Evolutionary conservation across 1,139 yeast species (phyloP).

Genomic region (Wickerhamomyces sp.): DNA sequence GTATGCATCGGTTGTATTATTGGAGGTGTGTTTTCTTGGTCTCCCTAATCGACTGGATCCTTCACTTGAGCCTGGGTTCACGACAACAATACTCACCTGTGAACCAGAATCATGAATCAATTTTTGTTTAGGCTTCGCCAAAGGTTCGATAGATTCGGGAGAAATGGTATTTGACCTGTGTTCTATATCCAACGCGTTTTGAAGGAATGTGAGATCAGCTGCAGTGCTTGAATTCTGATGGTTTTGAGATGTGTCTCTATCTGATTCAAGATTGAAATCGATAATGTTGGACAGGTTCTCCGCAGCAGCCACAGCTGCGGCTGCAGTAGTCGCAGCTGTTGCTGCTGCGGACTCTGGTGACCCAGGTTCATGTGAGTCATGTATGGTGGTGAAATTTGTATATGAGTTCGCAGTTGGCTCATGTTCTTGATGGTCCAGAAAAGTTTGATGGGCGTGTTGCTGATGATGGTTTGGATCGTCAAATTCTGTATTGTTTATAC

Average conservation of each 20-base stretch:
- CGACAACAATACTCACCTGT: constrained; percentile 22
- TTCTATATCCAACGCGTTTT: constrained; percentile 8
- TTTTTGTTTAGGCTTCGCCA: constrained; percentile 18
- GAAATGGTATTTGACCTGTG: neutral
- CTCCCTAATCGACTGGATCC: constrained; percentile 22
- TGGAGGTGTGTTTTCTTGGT: constrained; percentile 16
- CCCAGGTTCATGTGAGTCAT: constrained; percentile 3
- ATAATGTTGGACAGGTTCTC: constrained; percentile 20
- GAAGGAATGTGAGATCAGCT: constrained; percentile 10
- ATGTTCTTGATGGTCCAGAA: constrained; percentile 1
- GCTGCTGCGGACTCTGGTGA: constrained; percentile 5
- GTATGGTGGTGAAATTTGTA: constrained; percentile 6
- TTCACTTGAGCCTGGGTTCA: constrained; percentile 20
- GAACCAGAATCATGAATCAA: constrained; percentile 17
- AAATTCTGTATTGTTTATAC: constrained; percentile 13
- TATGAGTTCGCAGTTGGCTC: constrained; percentile 3
- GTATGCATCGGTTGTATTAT: constrained; percentile 1
- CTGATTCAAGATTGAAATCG: constrained; percentile 11
- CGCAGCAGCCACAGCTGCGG: constrained; percentile 19
- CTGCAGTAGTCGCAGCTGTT: constrained; percentile 16
- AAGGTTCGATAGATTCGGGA: neutral
- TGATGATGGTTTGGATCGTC: neutral
- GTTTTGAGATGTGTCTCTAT: constrained; percentile 1
- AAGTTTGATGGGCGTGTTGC: constrained; percentile 3
- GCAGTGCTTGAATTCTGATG: neutral